Evolutionary conservation across 257 asterid genomes (phyloP).

Genomic region (Solanum sejunctum): DNA sequence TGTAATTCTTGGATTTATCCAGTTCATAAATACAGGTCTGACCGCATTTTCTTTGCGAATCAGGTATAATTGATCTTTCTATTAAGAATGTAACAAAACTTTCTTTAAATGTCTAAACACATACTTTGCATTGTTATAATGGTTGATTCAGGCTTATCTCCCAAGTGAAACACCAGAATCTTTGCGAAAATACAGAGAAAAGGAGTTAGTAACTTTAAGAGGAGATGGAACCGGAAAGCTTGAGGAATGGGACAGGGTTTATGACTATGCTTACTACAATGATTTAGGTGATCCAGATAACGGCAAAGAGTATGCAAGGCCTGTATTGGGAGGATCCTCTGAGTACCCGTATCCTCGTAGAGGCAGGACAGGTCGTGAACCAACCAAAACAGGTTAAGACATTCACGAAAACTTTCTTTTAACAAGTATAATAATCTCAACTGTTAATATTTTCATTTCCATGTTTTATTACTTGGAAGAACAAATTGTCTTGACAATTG

Average conservation of each 20-base stretch:
- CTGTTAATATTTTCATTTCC: no score
- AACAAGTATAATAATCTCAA: not conserved
- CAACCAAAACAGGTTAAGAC: slow-evolving; percentile 48
- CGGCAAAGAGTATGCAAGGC: slow-evolving; percentile 37
- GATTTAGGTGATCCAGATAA: slow-evolving; percentile 73
- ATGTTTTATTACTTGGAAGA: not conserved
- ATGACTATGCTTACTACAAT: slow-evolving; percentile 58
- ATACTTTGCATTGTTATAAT: not conserved
- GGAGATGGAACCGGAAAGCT: slow-evolving; percentile 58
- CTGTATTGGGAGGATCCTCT: slow-evolving; percentile 51
- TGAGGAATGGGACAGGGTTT: slow-evolving; percentile 67
- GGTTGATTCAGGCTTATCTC: slow-evolving; percentile 58
- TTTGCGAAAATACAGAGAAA: slow-evolving; percentile 42
- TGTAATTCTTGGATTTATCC: slow-evolving; percentile 85
- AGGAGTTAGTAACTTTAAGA: slow-evolving; percentile 43
- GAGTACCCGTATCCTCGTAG: slow-evolving; percentile 74
- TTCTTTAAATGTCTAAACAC: not conserved
- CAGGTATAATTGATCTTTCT: slow-evolving; percentile 19
- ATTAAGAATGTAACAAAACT: no score
- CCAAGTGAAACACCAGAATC: slow-evolving; percentile 61
- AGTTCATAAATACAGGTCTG: slow-evolving; percentile 28
- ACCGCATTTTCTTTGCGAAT: slow-evolving; percentile 59
- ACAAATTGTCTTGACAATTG: not conserved
- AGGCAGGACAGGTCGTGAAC: slow-evolving; percentile 64
- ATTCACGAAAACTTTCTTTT: no score